These are phyloP conservation scores for Claviceps africana DNA, from an alignment of 2,329 filamentous ascomycete genomes.

Conservation along the genomic window DNA sequence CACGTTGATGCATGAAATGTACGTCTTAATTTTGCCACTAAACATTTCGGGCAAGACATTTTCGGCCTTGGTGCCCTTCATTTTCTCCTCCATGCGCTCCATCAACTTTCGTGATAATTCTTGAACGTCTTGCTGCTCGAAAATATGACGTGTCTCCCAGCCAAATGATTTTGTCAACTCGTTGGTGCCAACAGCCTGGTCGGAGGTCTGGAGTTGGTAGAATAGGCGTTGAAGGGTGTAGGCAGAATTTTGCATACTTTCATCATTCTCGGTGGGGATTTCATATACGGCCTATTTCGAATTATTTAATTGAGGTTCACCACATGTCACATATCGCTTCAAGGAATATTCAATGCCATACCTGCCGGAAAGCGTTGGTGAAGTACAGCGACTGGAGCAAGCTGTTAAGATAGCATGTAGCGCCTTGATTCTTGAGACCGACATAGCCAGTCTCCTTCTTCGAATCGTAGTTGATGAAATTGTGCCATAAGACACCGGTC, in stretches of 20 bases:
- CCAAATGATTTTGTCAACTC: slow-evolving; percentile 95
- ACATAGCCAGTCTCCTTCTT: slow-evolving; percentile 98
- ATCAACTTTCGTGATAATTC: slow-evolving; percentile 93
- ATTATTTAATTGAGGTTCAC: slow-evolving; percentile 4
- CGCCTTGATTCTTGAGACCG: slow-evolving; percentile 90
- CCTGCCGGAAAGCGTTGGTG: slow-evolving; percentile 87
- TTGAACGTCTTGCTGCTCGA: slow-evolving; percentile 97
- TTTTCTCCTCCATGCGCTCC: slow-evolving; percentile 91
- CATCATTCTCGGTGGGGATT: slow-evolving; percentile 81
- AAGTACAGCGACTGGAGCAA: slow-evolving; percentile 75
- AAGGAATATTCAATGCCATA: slow-evolving; percentile 18
- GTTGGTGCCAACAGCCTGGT: slow-evolving; percentile 70
- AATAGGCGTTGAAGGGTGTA: slow-evolving; percentile 90
- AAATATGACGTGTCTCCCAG: slow-evolving; percentile 95
- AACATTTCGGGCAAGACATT: slow-evolving; percentile 84
- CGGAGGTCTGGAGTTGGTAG: slow-evolving; percentile 83
- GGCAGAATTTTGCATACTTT: slow-evolving; percentile 72
- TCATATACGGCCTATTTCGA: slow-evolving; percentile 72
- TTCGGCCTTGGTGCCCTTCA: slow-evolving; percentile 91
- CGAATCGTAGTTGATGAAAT: slow-evolving; percentile 91
- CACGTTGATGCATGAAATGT: slow-evolving; percentile 97
- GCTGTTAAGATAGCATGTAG: slow-evolving; percentile 79
- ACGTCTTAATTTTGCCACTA: slow-evolving; percentile 95
- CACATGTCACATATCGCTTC: not conserved
- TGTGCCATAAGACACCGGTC: slow-evolving; percentile 81